A percentile compares a stretch with the other conserved stretches of the same genome.
Evolutionary conservation across 768 basidiomycete species (phyloP).

Genomic region (Lentinus tigrinus): DNA sequence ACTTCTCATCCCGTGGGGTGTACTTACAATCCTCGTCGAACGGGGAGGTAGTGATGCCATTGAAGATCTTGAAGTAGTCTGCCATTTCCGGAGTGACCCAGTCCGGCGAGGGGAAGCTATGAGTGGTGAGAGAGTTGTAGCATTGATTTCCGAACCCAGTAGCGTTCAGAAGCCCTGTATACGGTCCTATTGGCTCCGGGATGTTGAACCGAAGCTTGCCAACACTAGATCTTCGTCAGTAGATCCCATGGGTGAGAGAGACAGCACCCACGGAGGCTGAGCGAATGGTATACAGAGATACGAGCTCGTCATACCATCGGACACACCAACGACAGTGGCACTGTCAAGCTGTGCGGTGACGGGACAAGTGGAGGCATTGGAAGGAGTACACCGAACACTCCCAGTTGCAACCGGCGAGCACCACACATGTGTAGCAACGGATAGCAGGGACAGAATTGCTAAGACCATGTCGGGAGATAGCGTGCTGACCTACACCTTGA

Average conservation of each 20-base stretch:
- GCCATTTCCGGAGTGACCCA: conserved; percentile 38
- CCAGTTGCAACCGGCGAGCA: too few relatives aligned
- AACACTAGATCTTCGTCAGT: conserved; percentile 21
- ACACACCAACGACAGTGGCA: conserved; percentile 43
- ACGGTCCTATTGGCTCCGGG: conserved; percentile 38
- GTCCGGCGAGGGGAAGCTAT: too few relatives aligned
- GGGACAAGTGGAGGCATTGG: too few relatives aligned
- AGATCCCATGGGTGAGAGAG: background rate
- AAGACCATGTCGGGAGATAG: too few relatives aligned
- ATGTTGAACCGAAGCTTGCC: conserved; percentile 43
- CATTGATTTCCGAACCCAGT: conserved; percentile 44
- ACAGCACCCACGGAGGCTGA: conserved; percentile 45
- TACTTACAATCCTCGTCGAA: conserved; percentile 20
- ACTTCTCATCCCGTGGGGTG: too few relatives aligned
- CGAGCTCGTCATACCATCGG: conserved; percentile 30
- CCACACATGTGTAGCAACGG: too few relatives aligned
- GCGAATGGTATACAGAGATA: conserved; percentile 59
- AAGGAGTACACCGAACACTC: too few relatives aligned
- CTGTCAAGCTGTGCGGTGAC: too few relatives aligned
- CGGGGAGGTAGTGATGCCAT: background rate
- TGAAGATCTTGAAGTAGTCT: conserved; percentile 25
- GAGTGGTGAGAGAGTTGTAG: conserved; percentile 35
- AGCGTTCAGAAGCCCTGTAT: conserved; percentile 37
- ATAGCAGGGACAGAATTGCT: too few relatives aligned
- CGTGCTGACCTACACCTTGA: too few relatives aligned